These are phyloP conservation scores for Neopestalotiopsis rosae DNA, from an alignment of 2,329 filamentous ascomycete genomes.

Conservation along the genomic window DNA sequence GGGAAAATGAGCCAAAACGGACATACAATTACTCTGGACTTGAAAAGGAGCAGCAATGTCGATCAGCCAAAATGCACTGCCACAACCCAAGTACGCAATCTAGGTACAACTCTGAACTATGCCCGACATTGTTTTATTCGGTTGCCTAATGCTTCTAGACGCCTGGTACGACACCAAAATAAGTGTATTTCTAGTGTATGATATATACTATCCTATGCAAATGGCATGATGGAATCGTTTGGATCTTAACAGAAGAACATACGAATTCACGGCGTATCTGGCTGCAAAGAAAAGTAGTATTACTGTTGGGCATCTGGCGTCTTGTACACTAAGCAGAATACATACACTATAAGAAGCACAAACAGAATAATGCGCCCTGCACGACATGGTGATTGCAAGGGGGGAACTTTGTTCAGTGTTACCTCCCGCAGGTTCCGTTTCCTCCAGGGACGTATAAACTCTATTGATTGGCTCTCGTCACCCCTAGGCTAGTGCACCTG, in stretches of 20 bases:
- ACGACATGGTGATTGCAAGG: neutral
- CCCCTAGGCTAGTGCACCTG: neutral
- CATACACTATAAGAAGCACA: neutral
- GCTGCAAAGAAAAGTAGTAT: neutral
- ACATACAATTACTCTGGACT: neutral
- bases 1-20: neutral
- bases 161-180: neutral
- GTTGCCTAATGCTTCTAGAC: neutral
- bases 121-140: neutral
- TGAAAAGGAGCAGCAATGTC: neutral
- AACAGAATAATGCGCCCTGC: neutral
- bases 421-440: neutral
- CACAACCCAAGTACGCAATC: neutral
- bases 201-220: neutral
- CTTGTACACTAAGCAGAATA: neutral
- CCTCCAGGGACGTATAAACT: neutral
- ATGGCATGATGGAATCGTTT: neutral
- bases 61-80: slow-evolving; percentile 1
- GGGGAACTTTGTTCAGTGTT: neutral
- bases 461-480: neutral
- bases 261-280: neutral
- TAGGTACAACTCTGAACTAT: neutral
- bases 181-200: neutral
- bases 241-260: neutral
- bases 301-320: neutral